Evolutionary conservation across 805 yeast genomes (phyloP).

Genomic region (Wickerhamomyces tratensis): DNA sequence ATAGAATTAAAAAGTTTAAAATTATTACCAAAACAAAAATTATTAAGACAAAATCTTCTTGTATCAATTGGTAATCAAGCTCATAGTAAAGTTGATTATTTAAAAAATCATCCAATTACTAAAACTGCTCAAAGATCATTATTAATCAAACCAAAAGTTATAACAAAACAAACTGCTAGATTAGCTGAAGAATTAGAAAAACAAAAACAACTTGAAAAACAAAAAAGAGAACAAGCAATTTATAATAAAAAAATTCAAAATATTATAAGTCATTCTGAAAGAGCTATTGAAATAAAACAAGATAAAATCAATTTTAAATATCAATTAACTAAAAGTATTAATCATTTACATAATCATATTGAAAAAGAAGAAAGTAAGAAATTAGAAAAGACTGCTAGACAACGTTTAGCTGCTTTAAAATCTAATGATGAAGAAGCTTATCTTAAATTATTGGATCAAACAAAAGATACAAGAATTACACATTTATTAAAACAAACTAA

Average conservation of each 20-base stretch:
- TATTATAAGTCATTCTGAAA: conserved; percentile 13
- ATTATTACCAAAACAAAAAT: conserved; percentile 60
- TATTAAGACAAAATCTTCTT: conserved; percentile 52
- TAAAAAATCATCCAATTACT: conserved; percentile 45
- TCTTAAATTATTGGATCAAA: conserved; percentile 72
- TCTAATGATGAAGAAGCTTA: conserved; percentile 87
- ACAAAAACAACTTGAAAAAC: conserved; percentile 54
- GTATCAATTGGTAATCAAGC: conserved; percentile 42
- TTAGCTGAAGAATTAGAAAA: conserved; percentile 70
- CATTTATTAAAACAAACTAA: conserved; percentile 77
- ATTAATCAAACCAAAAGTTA: conserved; percentile 58
- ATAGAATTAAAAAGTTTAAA: conserved; percentile 64
- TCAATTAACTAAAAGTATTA: conserved; percentile 1
- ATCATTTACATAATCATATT: conserved; percentile 34
- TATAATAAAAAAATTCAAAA: conserved; percentile 38
- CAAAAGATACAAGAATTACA: conserved; percentile 81
- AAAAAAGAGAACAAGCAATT: conserved; percentile 36
- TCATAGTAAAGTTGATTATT: conserved; percentile 40
- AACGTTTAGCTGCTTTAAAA: conserved; percentile 78
- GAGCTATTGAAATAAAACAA: conserved; percentile 13
- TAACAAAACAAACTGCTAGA: conserved; percentile 65
- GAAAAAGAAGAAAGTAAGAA: conserved; percentile 73
- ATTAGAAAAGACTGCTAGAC: conserved; percentile 74
- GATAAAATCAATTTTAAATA: neutral
- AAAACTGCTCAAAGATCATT: conserved; percentile 62